A percentile compares a stretch with the other conserved stretches of the same genome.
These are phyloP conservation scores for Blastocystis sp. DNA, from an alignment of 352 stramenopile species.

Conservation along the genomic window DNA sequence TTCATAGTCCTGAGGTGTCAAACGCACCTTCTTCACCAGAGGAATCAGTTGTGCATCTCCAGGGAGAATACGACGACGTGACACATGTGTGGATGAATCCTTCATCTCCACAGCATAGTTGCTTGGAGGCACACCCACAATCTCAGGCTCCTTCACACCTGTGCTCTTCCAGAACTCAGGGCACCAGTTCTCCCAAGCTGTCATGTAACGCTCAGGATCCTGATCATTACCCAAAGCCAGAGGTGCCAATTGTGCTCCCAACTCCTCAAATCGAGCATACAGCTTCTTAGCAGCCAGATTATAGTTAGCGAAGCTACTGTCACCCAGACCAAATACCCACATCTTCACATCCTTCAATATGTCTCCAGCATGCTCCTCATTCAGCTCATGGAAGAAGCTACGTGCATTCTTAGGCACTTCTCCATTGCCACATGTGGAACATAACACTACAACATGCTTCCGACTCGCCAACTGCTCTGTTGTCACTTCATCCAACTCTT, in stretches of 20 bases:
- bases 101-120: conserved; percentile 71
- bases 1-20: conserved; percentile 74
- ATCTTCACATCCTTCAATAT: conserved; percentile 70
- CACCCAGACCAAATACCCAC: conserved; percentile 73
- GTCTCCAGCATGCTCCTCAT: not conserved
- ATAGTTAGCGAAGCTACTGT: conserved; percentile 76
- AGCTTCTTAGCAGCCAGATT: conserved; percentile 72
- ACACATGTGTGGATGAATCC: conserved; percentile 44
- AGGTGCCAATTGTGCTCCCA: conserved; percentile 68
- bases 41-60: conserved; percentile 72
- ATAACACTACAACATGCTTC: conserved; percentile 74
- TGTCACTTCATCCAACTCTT: conserved; percentile 76
- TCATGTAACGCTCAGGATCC: conserved; percentile 51
- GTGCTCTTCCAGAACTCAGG: not conserved
- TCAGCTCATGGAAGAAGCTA: conserved; percentile 67
- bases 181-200: not conserved
- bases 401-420: conserved; percentile 75
- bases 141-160: conserved; percentile 6
- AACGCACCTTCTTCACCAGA: conserved; percentile 75
- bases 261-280: conserved; percentile 72
- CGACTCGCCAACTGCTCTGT: conserved; percentile 72
- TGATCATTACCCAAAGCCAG: conserved; percentile 28
- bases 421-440: conserved; percentile 73
- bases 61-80: conserved; percentile 69
- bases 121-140: conserved; percentile 62